Base-by-base conservation (phyloP, 257 asterid species). In the Scutellaria barbata region DNA sequence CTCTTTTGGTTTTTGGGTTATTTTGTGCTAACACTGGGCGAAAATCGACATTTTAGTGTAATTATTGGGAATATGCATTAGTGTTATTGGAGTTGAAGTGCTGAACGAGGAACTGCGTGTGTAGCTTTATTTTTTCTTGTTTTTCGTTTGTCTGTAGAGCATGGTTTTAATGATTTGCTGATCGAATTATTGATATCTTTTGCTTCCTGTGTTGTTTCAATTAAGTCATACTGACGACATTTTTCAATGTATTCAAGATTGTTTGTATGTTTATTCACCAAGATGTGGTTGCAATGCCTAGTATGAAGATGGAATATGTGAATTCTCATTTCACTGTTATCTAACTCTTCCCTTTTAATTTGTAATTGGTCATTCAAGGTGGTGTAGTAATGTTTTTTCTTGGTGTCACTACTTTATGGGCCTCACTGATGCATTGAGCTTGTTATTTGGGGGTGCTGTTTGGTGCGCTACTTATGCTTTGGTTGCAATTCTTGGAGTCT, bases 381-480 rank as follows among this genome's bases (percentile, higher is more conserved):
- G 86, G 68, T 77, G 33, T 82, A 73, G 61, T 81, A 60, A 74
- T 81, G 83, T 69, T 81, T 37, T 11, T 56, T 58, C 25, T 58
- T 70, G 74, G 81, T 74, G 81, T 59, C 74, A 73, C 66, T 82
- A 76, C 81, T 80, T 56, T 81, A 90, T 84, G 87, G 90, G 85
- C 53, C 77, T 76, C 63, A 63, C 76, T 77, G 85, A 79, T 78
- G 81, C 80, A 35, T 9, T 86, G 74, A 83, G 87, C 85, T 78
- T 85, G 72, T 77, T 86, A 68, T 81, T 82, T 76, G 88, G 76
- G 30, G 89, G 82, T 82, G 92, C 86, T 81, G 85, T 88, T 83
- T 92, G 95, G 96, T 81, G 85, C 81, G 92, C 89, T 77, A 68
- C 90, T 52, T 89, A 88, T 77, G 86, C 90, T 41, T 75, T 89